These are phyloP conservation scores for Beauveria rudraprayagi DNA, from an alignment of 2,329 filamentous ascomycete species.

Conservation along the genomic window DNA sequence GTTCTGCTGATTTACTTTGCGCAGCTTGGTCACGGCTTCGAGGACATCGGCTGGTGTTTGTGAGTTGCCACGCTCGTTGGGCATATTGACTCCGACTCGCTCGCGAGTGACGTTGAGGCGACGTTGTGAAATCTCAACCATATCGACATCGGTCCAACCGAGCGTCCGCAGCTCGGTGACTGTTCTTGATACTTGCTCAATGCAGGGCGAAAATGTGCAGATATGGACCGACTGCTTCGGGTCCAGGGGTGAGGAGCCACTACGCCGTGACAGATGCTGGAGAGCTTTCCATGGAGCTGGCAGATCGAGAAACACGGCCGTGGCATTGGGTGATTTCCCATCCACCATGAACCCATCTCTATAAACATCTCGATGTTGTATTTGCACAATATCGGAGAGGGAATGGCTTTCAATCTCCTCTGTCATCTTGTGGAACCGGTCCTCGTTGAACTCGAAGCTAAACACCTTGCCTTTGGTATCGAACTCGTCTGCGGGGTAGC, in stretches of 20 bases:
- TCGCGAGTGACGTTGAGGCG: slow-evolving; percentile 78
- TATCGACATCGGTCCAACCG: slow-evolving; percentile 86
- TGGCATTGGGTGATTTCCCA: slow-evolving; percentile 52
- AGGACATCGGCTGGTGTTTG: slow-evolving; percentile 64
- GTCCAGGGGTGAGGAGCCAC: slow-evolving; percentile 57
- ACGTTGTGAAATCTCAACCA: slow-evolving; percentile 80
- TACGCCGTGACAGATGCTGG: slow-evolving; percentile 59
- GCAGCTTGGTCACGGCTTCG: slow-evolving; percentile 68
- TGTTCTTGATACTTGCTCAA: slow-evolving; percentile 88
- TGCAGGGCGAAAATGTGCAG: slow-evolving; percentile 94
- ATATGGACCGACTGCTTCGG: slow-evolving; percentile 65
- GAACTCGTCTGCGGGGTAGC: slow-evolving; percentile 43
- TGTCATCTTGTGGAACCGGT: slow-evolving; percentile 60
- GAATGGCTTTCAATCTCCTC: slow-evolving; percentile 63
- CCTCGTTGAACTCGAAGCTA: slow-evolving; percentile 75
- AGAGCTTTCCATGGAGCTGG: slow-evolving; percentile 76
- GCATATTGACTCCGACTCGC: slow-evolving; percentile 60
- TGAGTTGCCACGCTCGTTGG: slow-evolving; percentile 61
- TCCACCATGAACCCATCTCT: slow-evolving; percentile 61
- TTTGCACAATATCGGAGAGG: slow-evolving; percentile 55
- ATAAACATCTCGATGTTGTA: slow-evolving; percentile 76
- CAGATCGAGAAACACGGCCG: slow-evolving; percentile 70
- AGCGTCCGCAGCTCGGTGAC: slow-evolving; percentile 70
- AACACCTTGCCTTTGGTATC: slow-evolving; percentile 60
- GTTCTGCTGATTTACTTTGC: slow-evolving; percentile 63